phyloP scores from a whole-genome alignment of 805 yeast genomes.

The Pichia nanzhaoensis region DNA sequence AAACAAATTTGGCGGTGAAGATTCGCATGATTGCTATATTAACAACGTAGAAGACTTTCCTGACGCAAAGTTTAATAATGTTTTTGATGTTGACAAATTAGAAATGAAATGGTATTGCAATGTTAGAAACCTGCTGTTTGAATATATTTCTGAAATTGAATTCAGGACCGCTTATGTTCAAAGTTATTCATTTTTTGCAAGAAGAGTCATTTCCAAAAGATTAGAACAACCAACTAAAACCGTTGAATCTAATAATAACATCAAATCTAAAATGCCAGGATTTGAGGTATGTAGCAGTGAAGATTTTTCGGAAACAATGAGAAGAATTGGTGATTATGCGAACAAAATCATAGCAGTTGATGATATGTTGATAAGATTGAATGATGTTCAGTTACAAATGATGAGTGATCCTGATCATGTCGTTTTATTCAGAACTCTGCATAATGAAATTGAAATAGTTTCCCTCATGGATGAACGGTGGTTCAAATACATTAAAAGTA shows the following conservation, averaged over 20 bases:
- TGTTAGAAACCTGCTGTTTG: slow-evolving; percentile 55
- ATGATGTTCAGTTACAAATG: slow-evolving; percentile 80
- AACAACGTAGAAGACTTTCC: slow-evolving; percentile 35
- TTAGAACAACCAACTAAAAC: not conserved
- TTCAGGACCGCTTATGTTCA: slow-evolving; percentile 37
- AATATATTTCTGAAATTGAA: slow-evolving; percentile 47
- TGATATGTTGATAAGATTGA: slow-evolving; percentile 58
- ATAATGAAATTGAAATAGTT: slow-evolving; percentile 61
- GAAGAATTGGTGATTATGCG: slow-evolving; percentile 31
- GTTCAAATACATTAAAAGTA: slow-evolving; percentile 13
- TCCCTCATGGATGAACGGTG: slow-evolving; percentile 42
- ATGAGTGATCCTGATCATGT: slow-evolving; percentile 49
- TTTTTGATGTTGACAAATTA: slow-evolving; percentile 67
- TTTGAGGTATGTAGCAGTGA: slow-evolving; percentile 12
- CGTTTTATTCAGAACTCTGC: slow-evolving; percentile 66
- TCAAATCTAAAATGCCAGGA: not conserved
- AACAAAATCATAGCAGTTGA: slow-evolving; percentile 35
- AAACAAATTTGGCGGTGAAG: slow-evolving; percentile 40
- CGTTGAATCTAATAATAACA: not conserved
- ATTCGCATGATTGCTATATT: slow-evolving; percentile 60
- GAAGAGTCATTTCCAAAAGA: slow-evolving; percentile 24
- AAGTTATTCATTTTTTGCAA: slow-evolving; percentile 24
- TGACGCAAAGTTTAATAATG: slow-evolving; percentile 43
- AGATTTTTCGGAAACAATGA: slow-evolving; percentile 47
- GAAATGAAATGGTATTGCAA: slow-evolving; percentile 73